phyloP scores from a whole-genome alignment of 2,329 filamentous ascomycete species.

The Epicoccum nigrum region DNA sequence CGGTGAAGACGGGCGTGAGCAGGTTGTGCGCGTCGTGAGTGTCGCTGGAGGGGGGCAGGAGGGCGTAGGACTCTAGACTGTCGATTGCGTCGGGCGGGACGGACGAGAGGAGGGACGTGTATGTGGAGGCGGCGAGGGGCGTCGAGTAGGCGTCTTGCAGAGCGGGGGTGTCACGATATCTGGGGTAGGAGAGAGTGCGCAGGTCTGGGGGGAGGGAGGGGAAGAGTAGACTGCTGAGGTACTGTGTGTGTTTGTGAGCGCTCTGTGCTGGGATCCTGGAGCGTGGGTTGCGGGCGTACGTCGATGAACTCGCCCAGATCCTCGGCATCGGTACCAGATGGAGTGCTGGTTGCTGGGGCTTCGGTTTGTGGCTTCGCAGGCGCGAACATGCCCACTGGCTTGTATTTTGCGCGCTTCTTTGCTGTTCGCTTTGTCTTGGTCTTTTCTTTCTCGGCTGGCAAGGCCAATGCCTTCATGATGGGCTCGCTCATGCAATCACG shows the following conservation, averaged over 20 bases:
- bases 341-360: neutral
- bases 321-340: slow-evolving; percentile 57
- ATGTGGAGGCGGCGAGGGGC: slow-evolving; percentile 60
- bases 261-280: neutral
- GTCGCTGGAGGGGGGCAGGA: slow-evolving; percentile 58
- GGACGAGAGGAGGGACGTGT: slow-evolving; percentile 56
- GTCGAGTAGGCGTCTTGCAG: slow-evolving; percentile 63
- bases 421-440: slow-evolving; percentile 51
- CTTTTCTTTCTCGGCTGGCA: slow-evolving; percentile 50
- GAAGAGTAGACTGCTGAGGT: slow-evolving; percentile 75
- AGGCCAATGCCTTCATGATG: slow-evolving; percentile 66
- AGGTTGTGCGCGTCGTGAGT: slow-evolving; percentile 56
- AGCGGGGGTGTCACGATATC: slow-evolving; percentile 55
- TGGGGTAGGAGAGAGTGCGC: slow-evolving; percentile 65
- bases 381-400: slow-evolving; percentile 19
- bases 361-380: slow-evolving; percentile 6
- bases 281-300: slow-evolving; percentile 42
- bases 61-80: slow-evolving; percentile 69
- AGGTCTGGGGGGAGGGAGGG: slow-evolving; percentile 66
- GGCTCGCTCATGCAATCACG: slow-evolving; percentile 75
- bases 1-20: slow-evolving; percentile 66
- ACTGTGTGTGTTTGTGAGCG: slow-evolving; percentile 51
- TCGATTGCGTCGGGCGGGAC: slow-evolving; percentile 69
- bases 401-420: slow-evolving; percentile 41
- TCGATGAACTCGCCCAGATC: slow-evolving; percentile 82